Evolutionary conservation across 176 grass and related monocot genomes (phyloP), one percentile per base, ranked within the genome.

Genomic region (Eleusine indica): DNA sequence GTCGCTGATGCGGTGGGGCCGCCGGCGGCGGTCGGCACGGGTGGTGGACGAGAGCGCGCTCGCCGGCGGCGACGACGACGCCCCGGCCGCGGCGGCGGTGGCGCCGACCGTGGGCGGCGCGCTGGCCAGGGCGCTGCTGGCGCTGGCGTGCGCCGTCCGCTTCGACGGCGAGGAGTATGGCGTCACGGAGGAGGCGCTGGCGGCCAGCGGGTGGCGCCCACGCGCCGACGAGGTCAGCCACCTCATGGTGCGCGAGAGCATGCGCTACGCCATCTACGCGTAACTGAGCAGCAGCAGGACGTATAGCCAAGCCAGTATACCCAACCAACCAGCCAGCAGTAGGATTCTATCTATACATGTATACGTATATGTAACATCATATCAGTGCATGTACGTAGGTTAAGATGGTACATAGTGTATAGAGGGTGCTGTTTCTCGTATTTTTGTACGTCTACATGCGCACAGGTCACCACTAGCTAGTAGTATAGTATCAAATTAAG

Each of bases 221-320:
- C 86, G 86, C 49, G 88, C 88, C 77, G 88, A 88, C 75, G 92
- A 91, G 83, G 68, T 91, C 80, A 88, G 83, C 83, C 83, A 94
- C 79, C 86, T 94, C 80, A 86, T 94, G 92, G 83, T 94, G 58
- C 88, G 80, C 37, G 92, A 94, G 80, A 90, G 88, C 88, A 94
- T 94, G 92, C 83, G 92, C 83, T 94, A 91, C 70, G 83, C 83
- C 86, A 94, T 94, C 86, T 94, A 91, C 80, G 86, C 77, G 39
- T 94, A 93, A 35, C 32, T 35, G 32, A 35, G 32, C 32, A 35
- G 32, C 32, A 35, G 32, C 32, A 35, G 32, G 32, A 35, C 77
- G 39, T 94, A 93, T 60, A 25, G 21, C 57, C 21, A 60, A 60
- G 57, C 57, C 57, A 60, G 56, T 21, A 25, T 25, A 19, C 28